A percentile compares a stretch with the other conserved stretches of the same genome.
Evolutionary conservation across 2,329 filamentous ascomycete genomes (phyloP).

Genomic region (Chaetomiaceae sp.): DNA sequence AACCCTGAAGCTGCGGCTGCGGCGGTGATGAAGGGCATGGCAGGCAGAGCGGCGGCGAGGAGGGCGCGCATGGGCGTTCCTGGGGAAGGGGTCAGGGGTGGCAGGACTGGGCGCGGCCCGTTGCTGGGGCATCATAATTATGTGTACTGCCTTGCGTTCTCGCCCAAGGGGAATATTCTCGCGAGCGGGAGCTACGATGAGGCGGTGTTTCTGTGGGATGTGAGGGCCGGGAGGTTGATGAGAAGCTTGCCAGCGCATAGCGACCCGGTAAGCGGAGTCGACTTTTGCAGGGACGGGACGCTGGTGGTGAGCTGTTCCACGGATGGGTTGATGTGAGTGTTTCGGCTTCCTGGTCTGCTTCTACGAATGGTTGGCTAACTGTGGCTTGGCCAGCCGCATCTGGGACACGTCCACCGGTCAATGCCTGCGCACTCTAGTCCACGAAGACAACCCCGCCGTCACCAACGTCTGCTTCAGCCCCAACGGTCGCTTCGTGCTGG

Average conservation of each 20-base stretch:
- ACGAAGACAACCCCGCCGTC: conserved; percentile 91
- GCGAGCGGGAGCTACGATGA: conserved; percentile 96
- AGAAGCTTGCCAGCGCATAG: conserved; percentile 88
- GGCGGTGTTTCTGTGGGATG: conserved; percentile 95
- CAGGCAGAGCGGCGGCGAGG: conserved; percentile 11
- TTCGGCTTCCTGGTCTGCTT: background rate
- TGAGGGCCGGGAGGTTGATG: conserved; percentile 83
- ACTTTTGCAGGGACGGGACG: conserved; percentile 89
- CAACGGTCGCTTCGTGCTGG: conserved; percentile 88
- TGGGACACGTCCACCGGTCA: conserved; percentile 97
- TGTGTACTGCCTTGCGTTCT: conserved; percentile 89
- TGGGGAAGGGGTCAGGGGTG: conserved; percentile 21
- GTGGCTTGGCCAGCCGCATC: conserved; percentile 55
- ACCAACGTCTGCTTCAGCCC: conserved; percentile 87
- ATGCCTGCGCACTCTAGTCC: conserved; percentile 88
- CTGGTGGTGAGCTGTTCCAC: conserved; percentile 87
- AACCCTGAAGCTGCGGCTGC: background rate
- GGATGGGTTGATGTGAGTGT: conserved; percentile 74
- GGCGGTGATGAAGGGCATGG: background rate
- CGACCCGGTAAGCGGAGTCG: conserved; percentile 88
- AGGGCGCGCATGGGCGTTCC: conserved; percentile 1
- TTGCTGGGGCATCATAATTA: conserved; percentile 93
- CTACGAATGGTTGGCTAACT: conserved; percentile 2
- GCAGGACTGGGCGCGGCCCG: conserved; percentile 43
- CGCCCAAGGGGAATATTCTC: conserved; percentile 96